Base-by-base conservation (phyloP, 108 stramenopile genomes). In the Fragilariopsis cylindrus region DNA sequence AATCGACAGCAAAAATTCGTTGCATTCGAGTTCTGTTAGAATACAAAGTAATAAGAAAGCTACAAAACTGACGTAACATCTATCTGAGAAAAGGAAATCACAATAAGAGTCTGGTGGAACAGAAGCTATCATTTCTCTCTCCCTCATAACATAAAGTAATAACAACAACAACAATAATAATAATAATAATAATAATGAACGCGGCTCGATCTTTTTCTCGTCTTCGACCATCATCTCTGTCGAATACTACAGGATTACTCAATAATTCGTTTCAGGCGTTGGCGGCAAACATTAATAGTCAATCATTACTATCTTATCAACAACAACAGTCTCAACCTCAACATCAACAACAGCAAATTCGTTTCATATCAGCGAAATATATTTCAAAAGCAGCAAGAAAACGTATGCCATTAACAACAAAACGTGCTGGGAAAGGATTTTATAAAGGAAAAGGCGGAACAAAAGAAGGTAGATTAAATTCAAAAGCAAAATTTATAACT, bases 401-500 rank as follows among this genome's bases (percentile, higher is more conserved):
- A 58, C 78, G 94, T 56, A 57, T 88, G 66, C 91, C 91, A 4
- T 83, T 95, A 48, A 88, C 82, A 30, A 90, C 90, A 47, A 95
- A 95, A 71, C 82, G 87, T 21, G 94, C 86, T 8, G 74, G 82
- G 43, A 95, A 95, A 76, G 93, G 93, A 54, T 95, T 82, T 74
- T 95, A 95, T 83, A 95, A 95, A 76, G 94, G 94, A 41, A 95
- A 92, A n/a, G 90, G 91, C 63, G 79, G 75, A 48, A 95, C 90
- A 4, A 91, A 86, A 56, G 91, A 95, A 57, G 94, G 94, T 40
- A 62, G 81, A 45, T 43, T 91, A 39, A 91, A 80, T 42, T 80
- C 77, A 70, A 95, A 91, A 48, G 91, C 86, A 63, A 87, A 75
- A 81, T 95, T 91, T 63, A 80, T 95, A 69, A 78, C 88, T 2